Base-by-base conservation (phyloP, 1,139 yeast genomes). In the Candida sp. region DNA sequence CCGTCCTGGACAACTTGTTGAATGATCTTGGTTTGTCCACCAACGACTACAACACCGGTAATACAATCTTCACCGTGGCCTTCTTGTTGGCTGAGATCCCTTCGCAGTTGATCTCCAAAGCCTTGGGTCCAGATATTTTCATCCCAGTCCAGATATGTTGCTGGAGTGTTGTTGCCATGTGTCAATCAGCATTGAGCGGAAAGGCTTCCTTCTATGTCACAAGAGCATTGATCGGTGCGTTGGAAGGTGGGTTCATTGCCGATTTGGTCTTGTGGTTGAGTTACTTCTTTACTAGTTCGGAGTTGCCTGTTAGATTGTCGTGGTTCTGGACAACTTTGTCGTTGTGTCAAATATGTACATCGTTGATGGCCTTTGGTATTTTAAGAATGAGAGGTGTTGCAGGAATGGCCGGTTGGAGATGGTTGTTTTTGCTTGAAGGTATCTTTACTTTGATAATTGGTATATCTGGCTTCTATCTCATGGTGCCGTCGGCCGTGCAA, bases 391-490 rank as follows among this genome's bases (percentile, higher is more conserved):
- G 66, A 55, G 64, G 66, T 9, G 44, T 55, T 7, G 55, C 71
- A 72, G 66, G 66, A 2, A 50, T 54, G 48, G 63, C 65, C 34
- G 89, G 90, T 25, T 85, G 90, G 90, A 72, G 80, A 56, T 86
- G 86, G 86, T 67, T 87, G 26, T 87, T 86, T 59, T 61, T 87
- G 28, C 68, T 87, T 48, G 92, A 86, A 62, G 92, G 92, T 1
- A 50, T 78, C 2, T 62, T 84, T 49, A 85, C 91, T 1, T 65
- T 86, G 5, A 28, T 63, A 2, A 75, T 87, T 60, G 92, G 91
- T 0, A 47, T 85, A 37, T 61, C 70, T 22, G 71, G 85, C 1
- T 79, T 69, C 51, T 83, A 79, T 61, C 66, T 77, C 53, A 84
- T 87, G 88, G 87, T 85, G 32, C 83, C 88, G 2, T 77, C 83